Percentiles rank a stretch among this genome's conserved stretches.
These are phyloP conservation scores for Tricholoma bakamatsutake DNA, from an alignment of 768 basidiomycete genomes.

Conservation along the genomic window DNA sequence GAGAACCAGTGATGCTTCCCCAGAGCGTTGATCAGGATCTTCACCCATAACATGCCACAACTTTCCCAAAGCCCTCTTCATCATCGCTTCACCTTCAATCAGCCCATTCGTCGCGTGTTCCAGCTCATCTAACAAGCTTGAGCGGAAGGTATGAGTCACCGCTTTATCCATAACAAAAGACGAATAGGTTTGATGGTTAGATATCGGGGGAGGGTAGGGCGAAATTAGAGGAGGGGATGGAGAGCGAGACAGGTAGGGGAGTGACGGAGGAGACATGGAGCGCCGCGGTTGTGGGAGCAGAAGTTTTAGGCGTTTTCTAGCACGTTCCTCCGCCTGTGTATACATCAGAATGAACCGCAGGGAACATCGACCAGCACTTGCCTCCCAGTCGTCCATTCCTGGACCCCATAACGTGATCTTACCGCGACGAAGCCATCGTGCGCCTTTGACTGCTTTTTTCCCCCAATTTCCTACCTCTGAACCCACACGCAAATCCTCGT, in stretches of 20 bases:
- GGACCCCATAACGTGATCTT: constrained; percentile 85
- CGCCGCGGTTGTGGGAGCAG: constrained; percentile 57
- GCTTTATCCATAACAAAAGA: constrained; percentile 85
- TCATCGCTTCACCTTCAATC: constrained; percentile 73
- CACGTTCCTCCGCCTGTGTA: constrained; percentile 70
- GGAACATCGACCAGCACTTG: constrained; percentile 23
- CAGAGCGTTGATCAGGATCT: constrained; percentile 41
- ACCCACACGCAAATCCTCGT: constrained; percentile 42
- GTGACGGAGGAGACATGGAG: constrained; percentile 64
- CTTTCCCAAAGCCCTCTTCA: constrained; percentile 70
- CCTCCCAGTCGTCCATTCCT: constrained; percentile 83
- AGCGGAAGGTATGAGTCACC: constrained; percentile 79
- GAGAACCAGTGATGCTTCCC: constrained; percentile 43
- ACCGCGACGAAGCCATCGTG: constrained; percentile 76
- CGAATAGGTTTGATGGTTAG: constrained; percentile 69
- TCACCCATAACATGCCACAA: constrained; percentile 81
- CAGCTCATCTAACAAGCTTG: constrained; percentile 69
- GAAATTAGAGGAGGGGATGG: constrained; percentile 71
- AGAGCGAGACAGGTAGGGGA: constrained; percentile 73
- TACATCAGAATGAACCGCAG: constrained; percentile 9
- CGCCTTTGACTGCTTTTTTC: constrained; percentile 65
- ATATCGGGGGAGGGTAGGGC: constrained; percentile 65
- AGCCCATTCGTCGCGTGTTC: constrained; percentile 79
- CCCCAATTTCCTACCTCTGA: constrained; percentile 77
- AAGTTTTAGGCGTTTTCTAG: constrained; percentile 71